phyloP scores from a whole-genome alignment of 2,329 filamentous ascomycete species.

The Penicillium capsulatum region DNA sequence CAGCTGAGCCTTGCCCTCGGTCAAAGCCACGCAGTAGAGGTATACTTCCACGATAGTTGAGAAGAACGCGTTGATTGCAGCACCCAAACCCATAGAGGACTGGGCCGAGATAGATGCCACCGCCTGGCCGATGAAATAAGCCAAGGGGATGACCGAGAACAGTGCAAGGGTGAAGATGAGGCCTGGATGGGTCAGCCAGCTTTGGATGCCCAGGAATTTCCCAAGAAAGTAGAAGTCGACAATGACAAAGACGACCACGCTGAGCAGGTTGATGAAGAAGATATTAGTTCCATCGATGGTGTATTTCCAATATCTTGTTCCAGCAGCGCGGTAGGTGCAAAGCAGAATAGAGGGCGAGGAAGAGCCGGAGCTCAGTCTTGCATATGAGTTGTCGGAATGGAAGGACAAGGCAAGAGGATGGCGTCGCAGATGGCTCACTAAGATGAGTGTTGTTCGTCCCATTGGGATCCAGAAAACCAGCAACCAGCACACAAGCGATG shows the following conservation, averaged over 20 bases:
- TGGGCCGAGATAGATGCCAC: conserved; percentile 98
- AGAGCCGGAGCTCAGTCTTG: conserved; percentile 64
- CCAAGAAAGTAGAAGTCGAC: conserved; percentile 83
- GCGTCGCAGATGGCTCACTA: conserved; percentile 86
- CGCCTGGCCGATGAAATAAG: conserved; percentile 97
- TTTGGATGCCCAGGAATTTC: conserved; percentile 63
- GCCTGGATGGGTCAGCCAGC: conserved; percentile 72
- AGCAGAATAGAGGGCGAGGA: conserved; percentile 82
- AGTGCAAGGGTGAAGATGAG: conserved; percentile 81
- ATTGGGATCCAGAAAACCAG: conserved; percentile 97
- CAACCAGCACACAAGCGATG: conserved; percentile 89
- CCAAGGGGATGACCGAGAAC: conserved; percentile 89
- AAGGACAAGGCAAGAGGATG: conserved; percentile 92
- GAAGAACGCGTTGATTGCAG: conserved; percentile 97
- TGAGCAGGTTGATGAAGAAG: conserved; percentile 95
- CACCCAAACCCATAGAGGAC: conserved; percentile 95
- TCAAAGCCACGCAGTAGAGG: conserved; percentile 90
- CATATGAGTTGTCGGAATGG: conserved; percentile 75
- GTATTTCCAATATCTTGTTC: conserved; percentile 97
- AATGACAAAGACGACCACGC: conserved; percentile 88
- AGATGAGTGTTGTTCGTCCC: conserved; percentile 86
- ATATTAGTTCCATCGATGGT: conserved; percentile 98
- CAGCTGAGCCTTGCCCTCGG: conserved; percentile 84
- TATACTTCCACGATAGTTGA: conserved; percentile 97
- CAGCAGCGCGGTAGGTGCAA: conserved; percentile 94